A percentile compares a stretch with the other conserved stretches of the same genome.
Conservation (phyloP, 345 rosid species). For the Isatis tinctoria region DNA sequence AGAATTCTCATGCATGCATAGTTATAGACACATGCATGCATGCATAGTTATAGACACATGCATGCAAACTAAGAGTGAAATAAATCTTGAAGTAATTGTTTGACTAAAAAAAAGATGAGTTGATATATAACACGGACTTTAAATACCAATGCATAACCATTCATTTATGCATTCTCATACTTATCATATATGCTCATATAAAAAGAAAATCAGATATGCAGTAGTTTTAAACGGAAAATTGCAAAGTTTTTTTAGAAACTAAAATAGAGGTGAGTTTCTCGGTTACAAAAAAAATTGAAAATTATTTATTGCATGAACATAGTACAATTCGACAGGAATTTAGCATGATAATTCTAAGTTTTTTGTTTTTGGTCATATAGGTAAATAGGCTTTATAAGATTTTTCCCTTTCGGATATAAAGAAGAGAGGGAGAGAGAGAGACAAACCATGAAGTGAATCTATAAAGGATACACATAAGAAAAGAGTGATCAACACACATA, state of each 20-base stretch:
- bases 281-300: too few relatives aligned
- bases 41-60: too few relatives aligned
- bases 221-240: too few relatives aligned
- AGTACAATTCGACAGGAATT: too few relatives aligned
- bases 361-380: too few relatives aligned
- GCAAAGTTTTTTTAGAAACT: too few relatives aligned
- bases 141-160: not conserved
- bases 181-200: not conserved
- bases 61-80: not conserved
- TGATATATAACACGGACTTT: too few relatives aligned
- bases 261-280: too few relatives aligned
- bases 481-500: constrained; percentile 17
- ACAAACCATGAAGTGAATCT: constrained; percentile 28
- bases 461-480: constrained; percentile 19
- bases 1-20: constrained; percentile 8
- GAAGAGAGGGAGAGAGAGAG: not conserved
- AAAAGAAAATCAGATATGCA: too few relatives aligned
- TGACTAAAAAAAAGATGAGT: not conserved
- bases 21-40: too few relatives aligned
- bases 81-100: not conserved
- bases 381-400: not conserved
- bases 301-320: too few relatives aligned
- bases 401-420: not conserved
- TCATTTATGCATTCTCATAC: not conserved
- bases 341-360: too few relatives aligned